Evolutionary conservation across 2,329 filamentous ascomycete genomes (phyloP), one percentile per base, ranked within the genome.

Genomic region (Sporothrix euskadiensis): DNA sequence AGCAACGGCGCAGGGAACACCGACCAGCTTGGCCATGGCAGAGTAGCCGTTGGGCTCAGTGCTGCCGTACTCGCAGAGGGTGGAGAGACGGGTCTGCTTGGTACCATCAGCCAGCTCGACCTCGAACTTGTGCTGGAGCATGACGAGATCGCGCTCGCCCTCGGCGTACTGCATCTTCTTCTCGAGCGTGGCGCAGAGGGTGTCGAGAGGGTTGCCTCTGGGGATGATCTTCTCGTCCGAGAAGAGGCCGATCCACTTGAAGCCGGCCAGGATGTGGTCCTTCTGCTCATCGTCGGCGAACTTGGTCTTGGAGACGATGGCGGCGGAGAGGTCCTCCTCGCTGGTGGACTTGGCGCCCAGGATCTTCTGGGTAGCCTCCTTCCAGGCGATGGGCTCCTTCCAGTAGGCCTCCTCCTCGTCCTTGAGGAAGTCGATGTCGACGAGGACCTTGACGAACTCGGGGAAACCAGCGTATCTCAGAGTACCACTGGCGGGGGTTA

Each of bases 401-500:
- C 94, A 87, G 83, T 86, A 88, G 78, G 88, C 86, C 75, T 88
- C 84, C 76, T 88, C 84, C 57, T 89, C 88, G 74, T 97, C 93
- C 72, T 86, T 88, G 66, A 98, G 88, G 88, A 98, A 97, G 77
- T 94, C 94, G 75, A 94, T 92, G 81, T 98, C 92, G 75, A 97
- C 94, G 12, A 98, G 89, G 35, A 91, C 89, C 81, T 91, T 92
- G 84, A 98, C 89, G 83, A 98, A 95, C 81, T 97, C 89, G 2
- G 94, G 94, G 88, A 97, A 97, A 61, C 95, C 94, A 77, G 89
- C 87, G 85, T 96, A 98, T 77, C 95, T 87, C 49, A 98, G 88
- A 41, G 94, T 97, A 75, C 92, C 80, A 61, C 79, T 77, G 16
- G n/a, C 8, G 3, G 19, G 22, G 22, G 44, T 71, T 44, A 73